phyloP scores from a whole-genome alignment of 176 grass and related monocot species.

The Ampelocalamus luodianensis region DNA sequence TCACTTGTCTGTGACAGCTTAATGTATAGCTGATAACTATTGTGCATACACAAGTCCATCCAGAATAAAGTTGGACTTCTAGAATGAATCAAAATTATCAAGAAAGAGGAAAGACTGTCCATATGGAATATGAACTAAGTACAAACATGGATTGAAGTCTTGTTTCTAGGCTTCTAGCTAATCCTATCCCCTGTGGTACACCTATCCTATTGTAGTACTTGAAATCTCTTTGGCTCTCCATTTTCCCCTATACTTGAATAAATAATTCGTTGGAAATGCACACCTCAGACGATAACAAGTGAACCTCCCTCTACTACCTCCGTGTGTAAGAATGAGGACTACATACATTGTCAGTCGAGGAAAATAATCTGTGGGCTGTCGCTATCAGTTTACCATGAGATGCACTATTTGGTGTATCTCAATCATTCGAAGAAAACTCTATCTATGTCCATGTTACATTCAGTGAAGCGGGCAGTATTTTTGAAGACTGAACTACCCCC shows the following conservation, averaged over 20 bases:
- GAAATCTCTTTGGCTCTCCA: background rate
- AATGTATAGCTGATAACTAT: slow-evolving; percentile 15
- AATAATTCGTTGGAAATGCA: slow-evolving; percentile 24
- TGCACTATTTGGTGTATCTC: slow-evolving; percentile 27
- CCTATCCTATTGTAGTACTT: slow-evolving; percentile 7
- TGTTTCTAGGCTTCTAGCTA: slow-evolving; percentile 9
- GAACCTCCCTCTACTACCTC: background rate
- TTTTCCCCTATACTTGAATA: slow-evolving; percentile 14
- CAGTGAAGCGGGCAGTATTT: slow-evolving; percentile 31
- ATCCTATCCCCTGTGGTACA: slow-evolving; percentile 4
- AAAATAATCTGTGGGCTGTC: slow-evolving; percentile 42
- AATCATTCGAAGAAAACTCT: background rate
- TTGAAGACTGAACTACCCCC: slow-evolving; percentile 36
- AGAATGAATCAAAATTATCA: slow-evolving; percentile 32
- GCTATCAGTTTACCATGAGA: slow-evolving; percentile 33
- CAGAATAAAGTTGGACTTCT: background rate
- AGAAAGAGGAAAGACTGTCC: slow-evolving; percentile 15
- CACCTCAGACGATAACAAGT: slow-evolving; percentile 25
- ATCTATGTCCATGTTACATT: slow-evolving; percentile 28
- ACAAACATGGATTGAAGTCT: background rate
- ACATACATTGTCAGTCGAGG: slow-evolving; percentile 25
- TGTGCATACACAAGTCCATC: slow-evolving; percentile 11
- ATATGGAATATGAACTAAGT: slow-evolving; percentile 24
- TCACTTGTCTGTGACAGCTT: background rate
- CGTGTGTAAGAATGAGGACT: slow-evolving; percentile 17